Evolutionary conservation across 1,284 basidiomycete species (phyloP).

Genomic region (Cryptococcus sp.): DNA sequence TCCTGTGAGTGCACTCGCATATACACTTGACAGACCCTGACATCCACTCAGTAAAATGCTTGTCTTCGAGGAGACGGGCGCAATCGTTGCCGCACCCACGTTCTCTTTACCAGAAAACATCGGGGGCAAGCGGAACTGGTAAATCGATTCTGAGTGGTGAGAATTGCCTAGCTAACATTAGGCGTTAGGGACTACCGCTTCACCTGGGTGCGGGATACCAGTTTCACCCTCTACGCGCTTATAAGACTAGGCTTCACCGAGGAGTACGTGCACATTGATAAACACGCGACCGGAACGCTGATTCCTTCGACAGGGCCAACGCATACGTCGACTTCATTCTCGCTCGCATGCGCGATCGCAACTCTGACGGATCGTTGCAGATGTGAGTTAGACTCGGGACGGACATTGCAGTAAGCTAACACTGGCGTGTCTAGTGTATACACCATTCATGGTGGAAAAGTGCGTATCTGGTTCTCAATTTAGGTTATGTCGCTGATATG

Average conservation of each 20-base stretch:
- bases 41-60: constrained; percentile 48
- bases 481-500: neutral
- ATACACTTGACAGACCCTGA: constrained; percentile 57
- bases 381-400: constrained; percentile 60
- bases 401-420: constrained; percentile 5
- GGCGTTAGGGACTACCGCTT: constrained; percentile 47
- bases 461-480: constrained; percentile 1
- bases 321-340: constrained; percentile 87
- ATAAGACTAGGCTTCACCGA: constrained; percentile 87
- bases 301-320: constrained; percentile 23
- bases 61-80: constrained; percentile 59
- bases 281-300: neutral
- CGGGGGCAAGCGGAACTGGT: constrained; percentile 82
- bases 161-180: neutral
- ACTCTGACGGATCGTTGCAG: constrained; percentile 82
- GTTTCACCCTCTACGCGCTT: constrained; percentile 87
- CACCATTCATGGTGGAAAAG: constrained; percentile 63
- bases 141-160: neutral
- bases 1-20: constrained; percentile 47
- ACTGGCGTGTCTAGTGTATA: constrained; percentile 43
- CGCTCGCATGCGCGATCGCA: constrained; percentile 73
- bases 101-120: constrained; percentile 90
- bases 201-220: constrained; percentile 76
- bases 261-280: constrained; percentile 62
- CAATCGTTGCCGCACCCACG: constrained; percentile 87